Evolutionary conservation across 208 protist species (phyloP), one percentile per base, ranked within the genome.

Genomic region (Leishmania major): DNA sequence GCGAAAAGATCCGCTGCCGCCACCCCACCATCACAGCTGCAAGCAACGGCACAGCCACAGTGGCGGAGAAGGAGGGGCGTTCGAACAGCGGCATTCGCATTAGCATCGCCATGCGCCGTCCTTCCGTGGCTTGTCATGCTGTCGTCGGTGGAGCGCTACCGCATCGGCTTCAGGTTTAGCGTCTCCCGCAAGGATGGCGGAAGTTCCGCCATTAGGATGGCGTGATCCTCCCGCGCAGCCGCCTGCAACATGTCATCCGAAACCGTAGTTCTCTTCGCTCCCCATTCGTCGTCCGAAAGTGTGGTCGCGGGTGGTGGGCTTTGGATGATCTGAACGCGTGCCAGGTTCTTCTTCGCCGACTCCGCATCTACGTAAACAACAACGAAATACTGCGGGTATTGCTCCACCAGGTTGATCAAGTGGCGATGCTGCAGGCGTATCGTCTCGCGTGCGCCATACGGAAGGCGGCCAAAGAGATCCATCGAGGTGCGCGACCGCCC

Each of bases 311-410:
- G n/a, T 1, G 84, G 75, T 15, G 87, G 87, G 66, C 60, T 47
- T 67, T 83, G 71, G n/a, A 88, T 43, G 67, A 90, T 79, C 57
- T 82, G 84, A 19, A 90, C 76, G 28, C 80, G 47, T 3, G 81
- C 80, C 5, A 13, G 35, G 51, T 81, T 79, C 55, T 70, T 84
- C 47, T 55, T 7, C n/a, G 49, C 37, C 2, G 71, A 72, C 35
- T 75, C 28, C 15, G 76, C 78, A 62, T 88, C 83, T 43, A 76
- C 57, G 79, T 87, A 89, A 3, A 89, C 86, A 22, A 93, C 82
- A 15, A 88, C 51, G 47, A 93, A 93, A 67, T 87, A 89, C 76
- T 91, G 73, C 17, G 90, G 90, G 62, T 93, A 86, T 6, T 59
- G 76, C 35, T 83, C 78, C 47, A 90, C 55, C 22, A 93, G 69